Base-by-base conservation (phyloP, 75 land plant species). In the Ceratopteris richardii region DNA sequence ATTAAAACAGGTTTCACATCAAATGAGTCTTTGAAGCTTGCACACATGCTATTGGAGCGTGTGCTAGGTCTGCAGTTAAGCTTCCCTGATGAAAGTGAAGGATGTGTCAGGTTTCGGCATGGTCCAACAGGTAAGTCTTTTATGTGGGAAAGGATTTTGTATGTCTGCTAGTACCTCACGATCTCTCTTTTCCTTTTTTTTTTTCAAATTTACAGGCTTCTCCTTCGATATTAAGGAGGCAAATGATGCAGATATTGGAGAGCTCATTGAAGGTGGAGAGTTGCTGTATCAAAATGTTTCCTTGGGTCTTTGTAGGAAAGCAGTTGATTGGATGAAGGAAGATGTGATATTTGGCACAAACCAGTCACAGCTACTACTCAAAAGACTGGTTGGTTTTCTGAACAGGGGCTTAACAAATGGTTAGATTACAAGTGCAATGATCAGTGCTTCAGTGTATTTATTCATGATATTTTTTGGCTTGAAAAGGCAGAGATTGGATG, bases 241-340 rank as follows among this genome's bases (percentile, higher is more conserved):
- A 17, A 4, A 46, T 46, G 48, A 46, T 46, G 3, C 4, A 20
- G 48, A 46, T 4, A 20, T 46, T 17, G 48, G 14, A 46, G 48
- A 46, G 48, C 21, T 46, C 3, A 17, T 46, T 17, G 48, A 20
- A 46, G 48, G 48, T n/a, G 48, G 48, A 20, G 48, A 46, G 48
- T 17, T 46, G 4, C 17, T 46, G 21, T 46, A 46, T 14, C 21
- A 46, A 46, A 46, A 46, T 46, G 21, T 46, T 2, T 46, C 48
- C 5, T 14, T 46, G 14, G 48, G 48, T 17, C 4, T 46, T 3
- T 46, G 48, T 46, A 46, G 21, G 14, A 46, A 46, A 14, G 12
- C 48, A n/a, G 48, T 46, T 17, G 48, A 46, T 14, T 46, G 48
- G 48, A 46, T 46, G 48, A 46, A 46, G 14, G 48, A 46, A 14